Base-by-base conservation (phyloP, 2,329 filamentous ascomycete species). In the Fusarium torulosum region DNA sequence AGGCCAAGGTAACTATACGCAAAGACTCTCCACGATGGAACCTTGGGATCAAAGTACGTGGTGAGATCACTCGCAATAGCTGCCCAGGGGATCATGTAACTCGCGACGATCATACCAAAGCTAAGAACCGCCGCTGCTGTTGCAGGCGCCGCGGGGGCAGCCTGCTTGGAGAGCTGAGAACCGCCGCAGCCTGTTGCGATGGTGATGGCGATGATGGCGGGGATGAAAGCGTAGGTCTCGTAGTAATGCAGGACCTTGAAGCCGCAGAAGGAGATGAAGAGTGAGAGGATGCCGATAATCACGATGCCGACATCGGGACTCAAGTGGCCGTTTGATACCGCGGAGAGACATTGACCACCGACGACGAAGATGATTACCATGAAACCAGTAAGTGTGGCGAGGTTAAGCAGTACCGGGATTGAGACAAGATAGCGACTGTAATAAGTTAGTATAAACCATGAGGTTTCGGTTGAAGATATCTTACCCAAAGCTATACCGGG, bases 321-420 rank as follows among this genome's bases (percentile, higher is more conserved):
- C 19, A 90, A 74, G 25, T 74, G 73, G 35, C 82, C 83, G 41
- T 77, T 76, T 6, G 82, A 82, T 8, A 87, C 83, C 7, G 86
- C 86, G 0, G 85, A 83, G 9, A 89, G 79, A 35, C 84, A 86
- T 72, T 87, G 84, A 3, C 88, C 88, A 23, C 87, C 88, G 15
- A 90, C 80, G 45, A 90, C 85, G 62, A 82, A 85, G 64, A 85
- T 86, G 69, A 90, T 84, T 70, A 90, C 82, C 49, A 84, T 85
- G 78, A 90, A 90, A n/a, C 87, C 87, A 6, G 83, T 85, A 4
- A 90, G 79, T 0, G 87, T 90, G 15, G 86, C 87, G 23, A 90
- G 79, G 70, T 90, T 90, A 60, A 90, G 79, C 11, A 90, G 72
- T 4, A 89, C 84, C 3, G 87, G 83, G n/a, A 90, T 73, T 1